Percentiles rank a stretch among this genome's conserved stretches.
Conservation (phyloP, 352 stramenopile genomes). For the Phytophthora lateralis region DNA sequence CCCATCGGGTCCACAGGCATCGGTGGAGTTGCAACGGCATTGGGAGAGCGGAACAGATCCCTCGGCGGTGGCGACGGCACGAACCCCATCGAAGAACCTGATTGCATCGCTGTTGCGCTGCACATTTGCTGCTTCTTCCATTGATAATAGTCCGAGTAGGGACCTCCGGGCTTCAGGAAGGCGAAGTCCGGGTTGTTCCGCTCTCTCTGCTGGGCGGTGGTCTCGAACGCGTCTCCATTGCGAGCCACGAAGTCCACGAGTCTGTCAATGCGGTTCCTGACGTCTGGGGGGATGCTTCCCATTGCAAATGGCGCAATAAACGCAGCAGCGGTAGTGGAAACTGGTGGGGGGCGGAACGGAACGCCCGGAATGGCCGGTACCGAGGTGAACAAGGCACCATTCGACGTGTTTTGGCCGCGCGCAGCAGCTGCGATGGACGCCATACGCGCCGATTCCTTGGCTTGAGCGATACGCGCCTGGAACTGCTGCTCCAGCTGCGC, state of each 20-base stretch:
- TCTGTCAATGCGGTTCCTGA: conserved; percentile 57
- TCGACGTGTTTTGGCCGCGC: conserved; percentile 13
- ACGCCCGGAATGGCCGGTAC: conserved; percentile 13
- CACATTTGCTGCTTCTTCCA: conserved; percentile 52
- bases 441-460: conserved; percentile 58
- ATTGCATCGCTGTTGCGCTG: neutral
- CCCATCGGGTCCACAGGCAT: conserved; percentile 17
- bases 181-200: conserved; percentile 59
- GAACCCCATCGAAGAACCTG: neutral
- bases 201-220: conserved; percentile 48
- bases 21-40: neutral
- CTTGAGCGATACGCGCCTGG: conserved; percentile 59
- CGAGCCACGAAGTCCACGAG: conserved; percentile 65
- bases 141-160: conserved; percentile 58
- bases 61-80: conserved; percentile 1
- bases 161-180: conserved; percentile 47
- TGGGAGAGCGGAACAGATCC: neutral
- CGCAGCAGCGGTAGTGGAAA: conserved; percentile 3
- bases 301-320: conserved; percentile 10
- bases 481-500: conserved; percentile 45
- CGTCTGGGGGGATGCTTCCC: conserved; percentile 36
- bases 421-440: conserved; percentile 48
- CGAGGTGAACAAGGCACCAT: conserved; percentile 6
- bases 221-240: conserved; percentile 64
- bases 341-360: conserved; percentile 19